Evolutionary conservation across 768 basidiomycete genomes (phyloP), one percentile per base, ranked within the genome.

Genomic region (Gloeophyllum trabeum): DNA sequence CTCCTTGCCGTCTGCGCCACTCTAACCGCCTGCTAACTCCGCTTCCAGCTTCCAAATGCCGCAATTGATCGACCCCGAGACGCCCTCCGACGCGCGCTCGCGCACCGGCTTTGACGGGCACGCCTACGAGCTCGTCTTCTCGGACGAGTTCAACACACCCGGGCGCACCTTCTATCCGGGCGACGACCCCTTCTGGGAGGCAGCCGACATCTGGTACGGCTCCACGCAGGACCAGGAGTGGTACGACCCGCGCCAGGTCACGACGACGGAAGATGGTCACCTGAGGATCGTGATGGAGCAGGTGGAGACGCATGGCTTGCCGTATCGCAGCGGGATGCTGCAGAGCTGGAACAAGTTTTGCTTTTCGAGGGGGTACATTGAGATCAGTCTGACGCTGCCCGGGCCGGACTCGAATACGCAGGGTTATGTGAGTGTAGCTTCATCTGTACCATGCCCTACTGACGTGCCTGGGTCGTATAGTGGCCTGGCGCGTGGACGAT

Each of bases 331-430:
- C 54, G 87, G 80, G 4, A 88, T 90, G 85, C 63, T 92, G 3
- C 86, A 90, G 61, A 76, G 75, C 30, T 92, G 89, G 88, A 91
- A 91, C 61, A 88, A 91, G 66, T 79, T 91, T 53, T 91, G 84
- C 59, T 89, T 88, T 53, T 76, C 82, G 22, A 73, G 71, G 21
- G 87, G 87, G 4, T 71, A 71, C 59, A 73, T 91, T 46, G 89
- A 90, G 63, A 75, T 81, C n/a, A 55, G 64, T 2, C 63, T 78
- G 6, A 65, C 66, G 0, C 61, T 84, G 4, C 81, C 81, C 0
- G 81, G 81, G 0, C 68, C 74, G 4, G 63, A 75, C 47, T 65
- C 70, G n/a, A 52, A 62, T 36, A 69, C 76, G 2, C 44, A 46
- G 40, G 73, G 71, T 22, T 70, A 67, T 51, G 67, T 70, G 48